A percentile compares a stretch with the other conserved stretches of the same genome.
phyloP scores from a whole-genome alignment of 345 rosid species.

The Euphorbia tirucalli region DNA sequence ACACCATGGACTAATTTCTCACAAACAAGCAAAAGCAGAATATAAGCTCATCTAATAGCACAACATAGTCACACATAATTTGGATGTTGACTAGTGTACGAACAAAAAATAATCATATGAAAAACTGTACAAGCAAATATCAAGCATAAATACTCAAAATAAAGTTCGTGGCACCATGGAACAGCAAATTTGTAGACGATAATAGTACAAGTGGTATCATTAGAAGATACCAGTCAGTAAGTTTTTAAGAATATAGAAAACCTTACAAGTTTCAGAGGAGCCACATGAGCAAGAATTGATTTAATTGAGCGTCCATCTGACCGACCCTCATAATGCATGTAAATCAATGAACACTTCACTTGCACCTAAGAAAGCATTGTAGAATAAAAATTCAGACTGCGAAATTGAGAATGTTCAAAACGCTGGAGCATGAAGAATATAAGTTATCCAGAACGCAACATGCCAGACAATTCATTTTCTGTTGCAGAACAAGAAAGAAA shows the following conservation, averaged over 20 bases:
- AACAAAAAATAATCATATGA: too few relatives aligned
- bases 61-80: too few relatives aligned
- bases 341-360: constrained; percentile 78
- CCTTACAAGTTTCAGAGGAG: constrained; percentile 92
- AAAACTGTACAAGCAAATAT: too few relatives aligned
- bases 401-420: constrained; percentile 6
- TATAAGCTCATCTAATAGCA: too few relatives aligned
- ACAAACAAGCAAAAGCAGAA: not conserved
- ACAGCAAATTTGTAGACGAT: too few relatives aligned
- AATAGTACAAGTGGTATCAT: not conserved
- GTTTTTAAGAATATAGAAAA: constrained; percentile 17
- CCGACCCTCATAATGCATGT: constrained; percentile 92
- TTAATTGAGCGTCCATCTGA: constrained; percentile 94
- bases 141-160: too few relatives aligned
- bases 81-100: too few relatives aligned
- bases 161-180: too few relatives aligned
- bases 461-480: not conserved
- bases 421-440: not conserved
- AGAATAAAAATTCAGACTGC: constrained; percentile 11
- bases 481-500: not conserved
- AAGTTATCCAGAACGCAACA: not conserved
- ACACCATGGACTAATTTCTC: not conserved
- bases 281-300: constrained; percentile 86
- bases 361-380: constrained; percentile 59
- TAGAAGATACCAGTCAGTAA: not conserved